Base-by-base conservation (phyloP, 495 filamentous ascomycete species). In the Aspergillus conjunctus region DNA sequence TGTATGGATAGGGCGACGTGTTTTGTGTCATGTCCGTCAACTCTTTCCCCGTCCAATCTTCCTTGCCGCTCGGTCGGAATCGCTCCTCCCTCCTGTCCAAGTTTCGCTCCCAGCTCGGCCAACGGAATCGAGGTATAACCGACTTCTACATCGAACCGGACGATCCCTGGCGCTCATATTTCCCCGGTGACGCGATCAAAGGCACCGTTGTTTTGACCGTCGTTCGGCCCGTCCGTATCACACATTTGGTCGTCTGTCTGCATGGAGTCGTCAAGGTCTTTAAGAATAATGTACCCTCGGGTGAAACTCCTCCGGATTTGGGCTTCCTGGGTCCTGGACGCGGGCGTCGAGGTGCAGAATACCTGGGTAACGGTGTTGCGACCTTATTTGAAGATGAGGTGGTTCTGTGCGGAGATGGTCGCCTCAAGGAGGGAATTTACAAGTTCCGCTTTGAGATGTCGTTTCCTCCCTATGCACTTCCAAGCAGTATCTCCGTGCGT, bases 401-500 rank as follows among this genome's bases (percentile, higher is more conserved):
- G 58, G 87, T 93, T 15, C 81, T 98, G 39, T 97, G 92, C 68
- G 93, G 92, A 21, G 93, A 97, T 58, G 93, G 94, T 5, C 85
- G 89, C 64, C 80, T 98, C 30, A 89, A 91, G 56, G 83, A 90
- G 53, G 91, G 92, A 12, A 81, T 89, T 51, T 98, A 96, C 69
- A 89, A 94, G 66, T 98, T 98, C 73, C 87, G 90, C 49, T 98
- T 97, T 60, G 91, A 96, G 69, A 83, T 97, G 68, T 79, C 88
- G 33, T 83, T 89, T 57, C 92, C 95, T 11, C 78, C 82, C n/a
- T 87, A 88, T 64, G 83, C 87, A 9, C 78, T 98, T 49, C 94
- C 94, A 17, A 96, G 90, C 73, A 96, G 93, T 73, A 91, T 98
- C 66, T 92, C 94, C 76, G 93, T 97, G 82, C 65, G 89, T 83